Evolutionary conservation across 305 asterid species (phyloP).

Genomic region (Solanum hybrid): DNA sequence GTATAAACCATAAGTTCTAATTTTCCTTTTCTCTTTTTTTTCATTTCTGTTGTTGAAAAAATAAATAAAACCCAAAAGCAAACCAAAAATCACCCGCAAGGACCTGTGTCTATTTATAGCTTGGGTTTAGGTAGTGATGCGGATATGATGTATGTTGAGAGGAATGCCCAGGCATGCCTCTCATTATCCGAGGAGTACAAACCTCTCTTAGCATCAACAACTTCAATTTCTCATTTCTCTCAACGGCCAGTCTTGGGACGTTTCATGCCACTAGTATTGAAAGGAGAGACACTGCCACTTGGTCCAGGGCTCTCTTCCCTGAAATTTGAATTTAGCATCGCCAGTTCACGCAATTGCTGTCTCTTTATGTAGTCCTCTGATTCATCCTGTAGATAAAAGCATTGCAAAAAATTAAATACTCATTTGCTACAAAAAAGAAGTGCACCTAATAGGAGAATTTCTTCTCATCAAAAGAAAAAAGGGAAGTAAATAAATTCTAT

Average conservation of each 20-base stretch:
- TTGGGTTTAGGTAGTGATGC: constrained; percentile 13
- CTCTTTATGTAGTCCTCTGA: constrained; percentile 87
- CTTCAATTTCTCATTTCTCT: background rate
- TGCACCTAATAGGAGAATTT: background rate
- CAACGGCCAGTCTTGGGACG: constrained; percentile 92
- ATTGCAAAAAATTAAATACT: background rate
- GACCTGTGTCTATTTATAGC: constrained; percentile 17
- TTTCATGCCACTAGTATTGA: constrained; percentile 87
- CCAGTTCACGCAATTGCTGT: constrained; percentile 93
- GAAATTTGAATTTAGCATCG: constrained; percentile 70
- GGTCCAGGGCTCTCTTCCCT: constrained; percentile 92
- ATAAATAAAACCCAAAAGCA: constrained; percentile 20
- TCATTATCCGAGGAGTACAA: constrained; percentile 13
- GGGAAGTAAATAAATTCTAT: background rate
- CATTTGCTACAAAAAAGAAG: background rate
- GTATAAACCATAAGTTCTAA: constrained; percentile 8
- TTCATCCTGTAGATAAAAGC: constrained; percentile 55
- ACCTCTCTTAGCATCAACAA: constrained; percentile 1
- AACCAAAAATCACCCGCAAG: constrained; percentile 18
- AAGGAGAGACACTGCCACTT: constrained; percentile 89
- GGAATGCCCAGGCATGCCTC: constrained; percentile 3
- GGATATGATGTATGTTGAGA: constrained; percentile 8
- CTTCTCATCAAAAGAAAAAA: background rate
- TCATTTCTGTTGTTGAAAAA: constrained; percentile 12
- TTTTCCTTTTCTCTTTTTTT: background rate